Conservation (phyloP, 306 rosid species). For the Trifolium fragiferum region DNA sequence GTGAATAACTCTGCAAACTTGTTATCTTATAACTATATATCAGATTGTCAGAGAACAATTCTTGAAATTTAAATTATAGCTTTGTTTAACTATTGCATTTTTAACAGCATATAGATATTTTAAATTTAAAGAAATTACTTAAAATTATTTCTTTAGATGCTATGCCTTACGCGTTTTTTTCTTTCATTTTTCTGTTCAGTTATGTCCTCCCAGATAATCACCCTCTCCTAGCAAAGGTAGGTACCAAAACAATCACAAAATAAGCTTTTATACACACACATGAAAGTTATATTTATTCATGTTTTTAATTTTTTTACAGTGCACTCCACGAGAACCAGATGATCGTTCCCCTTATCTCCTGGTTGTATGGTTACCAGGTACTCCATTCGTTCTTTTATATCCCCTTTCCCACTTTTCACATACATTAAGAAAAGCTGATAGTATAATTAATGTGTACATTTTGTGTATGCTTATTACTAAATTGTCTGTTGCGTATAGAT, state of each 20-base stretch:
- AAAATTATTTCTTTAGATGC: background rate
- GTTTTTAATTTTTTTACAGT: conserved; percentile 43
- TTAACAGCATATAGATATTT: background rate
- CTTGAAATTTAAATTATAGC: background rate
- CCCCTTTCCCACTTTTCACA: background rate
- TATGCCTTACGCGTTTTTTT: background rate
- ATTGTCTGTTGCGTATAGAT: background rate
- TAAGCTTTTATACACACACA: background rate
- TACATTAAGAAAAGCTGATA: background rate
- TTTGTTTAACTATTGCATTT: background rate
- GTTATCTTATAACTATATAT: background rate
- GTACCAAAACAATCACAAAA: background rate
- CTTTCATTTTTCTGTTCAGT: conserved; percentile 42
- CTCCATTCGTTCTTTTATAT: background rate
- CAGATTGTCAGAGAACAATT: background rate
- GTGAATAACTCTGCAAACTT: background rate
- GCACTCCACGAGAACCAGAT: conserved; percentile 35
- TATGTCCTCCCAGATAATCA: conserved; percentile 57
- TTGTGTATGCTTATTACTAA: background rate
- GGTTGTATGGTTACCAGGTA: conserved; percentile 60
- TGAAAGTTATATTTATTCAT: background rate
- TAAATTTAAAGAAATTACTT: background rate
- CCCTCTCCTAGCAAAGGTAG: conserved; percentile 52
- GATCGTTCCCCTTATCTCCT: conserved; percentile 65
- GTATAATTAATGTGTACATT: background rate